These are phyloP conservation scores for Lepidium africanum DNA, from an alignment of 345 rosid species.

Conservation along the genomic window DNA sequence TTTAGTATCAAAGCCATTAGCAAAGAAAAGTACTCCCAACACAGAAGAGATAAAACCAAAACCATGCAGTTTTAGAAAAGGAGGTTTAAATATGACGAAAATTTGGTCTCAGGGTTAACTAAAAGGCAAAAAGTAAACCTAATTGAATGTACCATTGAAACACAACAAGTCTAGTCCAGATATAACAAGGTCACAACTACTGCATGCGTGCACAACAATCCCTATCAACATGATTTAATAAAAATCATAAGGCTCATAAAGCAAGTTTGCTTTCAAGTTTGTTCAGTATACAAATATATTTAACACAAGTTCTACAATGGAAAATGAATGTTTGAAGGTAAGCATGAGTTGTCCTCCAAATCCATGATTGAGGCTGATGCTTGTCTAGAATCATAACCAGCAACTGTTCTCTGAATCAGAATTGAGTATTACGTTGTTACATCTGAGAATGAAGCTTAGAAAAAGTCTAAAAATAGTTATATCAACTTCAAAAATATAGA, in stretches of 20 bases:
- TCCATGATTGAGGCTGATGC: not conserved
- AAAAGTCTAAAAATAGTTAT: not conserved
- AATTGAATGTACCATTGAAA: not conserved
- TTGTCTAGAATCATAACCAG: constrained; percentile 1
- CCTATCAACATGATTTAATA: not conserved
- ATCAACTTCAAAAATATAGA: not conserved
- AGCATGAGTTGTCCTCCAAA: not conserved
- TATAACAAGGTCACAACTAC: not conserved
- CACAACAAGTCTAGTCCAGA: not conserved
- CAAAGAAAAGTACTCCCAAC: constrained; percentile 3
- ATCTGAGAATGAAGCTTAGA: not conserved
- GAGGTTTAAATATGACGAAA: not conserved
- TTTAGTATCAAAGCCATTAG: not conserved
- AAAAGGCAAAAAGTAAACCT: not conserved
- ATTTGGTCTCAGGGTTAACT: not conserved
- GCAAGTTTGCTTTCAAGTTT: constrained; percentile 2
- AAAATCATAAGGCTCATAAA: not conserved
- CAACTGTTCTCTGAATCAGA: constrained; percentile 14
- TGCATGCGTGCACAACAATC: not conserved
- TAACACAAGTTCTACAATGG: not conserved
- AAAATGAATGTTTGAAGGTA: not conserved
- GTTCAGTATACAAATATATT: constrained; percentile 1
- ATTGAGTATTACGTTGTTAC: not conserved
- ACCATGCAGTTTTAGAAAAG: not conserved
- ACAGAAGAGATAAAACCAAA: constrained; percentile 5